Evolutionary conservation across 192 early-diverging fungal genomes (phyloP).

Genomic region (Umbelopsis ramanniana): DNA sequence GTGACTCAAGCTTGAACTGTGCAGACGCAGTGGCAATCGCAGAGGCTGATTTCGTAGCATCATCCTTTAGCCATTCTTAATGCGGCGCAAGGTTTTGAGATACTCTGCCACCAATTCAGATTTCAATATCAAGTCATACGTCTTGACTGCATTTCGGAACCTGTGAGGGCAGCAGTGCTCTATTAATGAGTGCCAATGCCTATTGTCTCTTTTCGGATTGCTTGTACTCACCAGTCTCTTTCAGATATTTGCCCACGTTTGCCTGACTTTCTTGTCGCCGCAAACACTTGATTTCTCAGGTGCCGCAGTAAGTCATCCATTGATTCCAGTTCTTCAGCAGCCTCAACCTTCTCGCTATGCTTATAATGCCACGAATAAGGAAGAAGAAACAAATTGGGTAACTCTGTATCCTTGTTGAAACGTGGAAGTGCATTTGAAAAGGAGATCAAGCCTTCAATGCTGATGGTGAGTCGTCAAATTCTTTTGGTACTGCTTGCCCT

Average conservation of each 20-base stretch:
- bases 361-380: conserved; percentile 19
- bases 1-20: not conserved
- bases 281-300: conserved; percentile 44
- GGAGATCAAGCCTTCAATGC: conserved; percentile 31
- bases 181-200: not conserved
- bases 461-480: not conserved
- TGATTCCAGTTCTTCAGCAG: conserved; percentile 17
- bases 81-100: conserved; percentile 22
- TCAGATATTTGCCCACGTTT: conserved; percentile 51
- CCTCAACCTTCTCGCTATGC: not conserved
- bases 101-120: conserved; percentile 50
- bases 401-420: conserved; percentile 5
- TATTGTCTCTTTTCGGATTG: not conserved
- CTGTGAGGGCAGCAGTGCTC: conserved; percentile 6
- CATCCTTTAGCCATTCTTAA: conserved; percentile 10
- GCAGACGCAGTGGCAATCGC: not conserved
- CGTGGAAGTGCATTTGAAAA: conserved; percentile 32
- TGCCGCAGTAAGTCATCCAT: conserved; percentile 32
- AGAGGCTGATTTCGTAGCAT: not conserved
- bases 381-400: conserved; percentile 43
- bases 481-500: not conserved
- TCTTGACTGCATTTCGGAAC: conserved; percentile 45
- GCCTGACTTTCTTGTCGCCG: conserved; percentile 36
- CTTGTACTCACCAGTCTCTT: conserved; percentile 42
- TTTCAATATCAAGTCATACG: conserved; percentile 41